These are phyloP conservation scores for Phymatotrichopsis omnivora DNA, from an alignment of 2,329 filamentous ascomycete species.

Conservation along the genomic window DNA sequence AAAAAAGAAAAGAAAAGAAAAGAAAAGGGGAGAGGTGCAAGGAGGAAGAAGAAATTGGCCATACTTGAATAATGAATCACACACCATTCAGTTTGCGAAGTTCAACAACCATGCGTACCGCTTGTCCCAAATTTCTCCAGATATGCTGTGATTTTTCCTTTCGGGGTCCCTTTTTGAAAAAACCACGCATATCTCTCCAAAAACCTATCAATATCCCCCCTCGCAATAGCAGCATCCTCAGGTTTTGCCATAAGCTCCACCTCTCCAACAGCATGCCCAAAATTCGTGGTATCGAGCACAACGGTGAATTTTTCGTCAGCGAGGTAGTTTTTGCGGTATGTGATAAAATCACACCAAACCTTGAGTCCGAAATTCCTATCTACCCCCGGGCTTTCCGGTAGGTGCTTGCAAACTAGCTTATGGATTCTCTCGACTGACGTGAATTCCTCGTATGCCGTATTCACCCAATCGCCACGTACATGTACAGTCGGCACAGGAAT, in stretches of 20 bases:
- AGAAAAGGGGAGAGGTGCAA: no score
- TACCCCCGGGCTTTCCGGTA: neutral
- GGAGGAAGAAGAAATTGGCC: no score
- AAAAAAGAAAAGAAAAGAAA: no score
- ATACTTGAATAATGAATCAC: no score
- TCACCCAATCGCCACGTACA: neutral
- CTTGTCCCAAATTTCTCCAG: constrained; percentile 21
- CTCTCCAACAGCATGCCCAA: constrained; percentile 34
- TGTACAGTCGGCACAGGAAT: no score
- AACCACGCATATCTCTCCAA: constrained; percentile 30
- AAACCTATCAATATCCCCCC: constrained; percentile 30
- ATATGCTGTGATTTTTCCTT: constrained; percentile 33
- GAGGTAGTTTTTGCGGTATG: constrained; percentile 30
- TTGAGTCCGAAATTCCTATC: constrained; percentile 25
- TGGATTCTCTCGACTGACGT: neutral
- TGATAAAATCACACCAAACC: constrained; percentile 29
- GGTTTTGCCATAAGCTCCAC: constrained; percentile 32
- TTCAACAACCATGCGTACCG: no score
- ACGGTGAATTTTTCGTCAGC: constrained; percentile 32
- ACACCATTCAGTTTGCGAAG: no score
- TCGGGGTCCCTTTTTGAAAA: constrained; percentile 26
- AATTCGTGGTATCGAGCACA: constrained; percentile 33
- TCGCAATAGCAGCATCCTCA: constrained; percentile 19
- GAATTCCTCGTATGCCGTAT: constrained; percentile 6
- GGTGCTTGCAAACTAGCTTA: constrained; percentile 1